A percentile compares a stretch with the other conserved stretches of the same genome.
phyloP scores from a whole-genome alignment of 2,329 filamentous ascomycete genomes.

The Orbilia javanica region DNA sequence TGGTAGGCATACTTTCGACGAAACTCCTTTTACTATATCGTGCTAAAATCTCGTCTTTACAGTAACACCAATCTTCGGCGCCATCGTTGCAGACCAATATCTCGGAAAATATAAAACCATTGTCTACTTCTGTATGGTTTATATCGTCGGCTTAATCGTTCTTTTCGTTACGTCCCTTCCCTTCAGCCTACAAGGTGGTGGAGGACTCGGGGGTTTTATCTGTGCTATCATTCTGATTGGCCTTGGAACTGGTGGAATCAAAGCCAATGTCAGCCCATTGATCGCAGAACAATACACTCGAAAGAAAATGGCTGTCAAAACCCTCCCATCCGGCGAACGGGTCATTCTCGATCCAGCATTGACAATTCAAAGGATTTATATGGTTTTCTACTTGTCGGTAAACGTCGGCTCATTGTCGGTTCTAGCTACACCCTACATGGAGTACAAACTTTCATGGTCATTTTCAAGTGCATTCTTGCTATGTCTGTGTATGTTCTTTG shows the following conservation, averaged over 20 bases:
- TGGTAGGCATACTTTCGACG: constrained; percentile 68
- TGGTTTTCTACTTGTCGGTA: constrained; percentile 81
- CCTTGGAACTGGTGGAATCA: constrained; percentile 77
- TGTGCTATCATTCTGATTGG: constrained; percentile 74
- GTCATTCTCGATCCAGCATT: constrained; percentile 77
- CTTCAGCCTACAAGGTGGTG: constrained; percentile 68
- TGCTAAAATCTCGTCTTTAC: constrained; percentile 70
- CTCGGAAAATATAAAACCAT: constrained; percentile 74
- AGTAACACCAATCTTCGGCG: constrained; percentile 71
- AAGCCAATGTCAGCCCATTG: constrained; percentile 73
- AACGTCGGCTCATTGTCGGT: constrained; percentile 78
- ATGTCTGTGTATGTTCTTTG: constrained; percentile 74
- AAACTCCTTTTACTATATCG: constrained; percentile 68
- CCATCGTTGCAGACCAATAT: constrained; percentile 73
- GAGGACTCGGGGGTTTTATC: constrained; percentile 71
- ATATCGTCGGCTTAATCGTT: constrained; percentile 72
- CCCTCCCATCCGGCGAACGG: constrained; percentile 69
- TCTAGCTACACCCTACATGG: constrained; percentile 77
- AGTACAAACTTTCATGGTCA: constrained; percentile 75
- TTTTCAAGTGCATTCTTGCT: constrained; percentile 68
- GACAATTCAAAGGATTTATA: constrained; percentile 77
- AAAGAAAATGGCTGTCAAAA: constrained; percentile 71
- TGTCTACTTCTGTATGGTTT: constrained; percentile 71
- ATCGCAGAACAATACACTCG: constrained; percentile 76
- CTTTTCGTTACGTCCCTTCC: constrained; percentile 72